Conservation (phyloP, 2,329 filamentous ascomycete genomes). For the Alternaria sp. region DNA sequence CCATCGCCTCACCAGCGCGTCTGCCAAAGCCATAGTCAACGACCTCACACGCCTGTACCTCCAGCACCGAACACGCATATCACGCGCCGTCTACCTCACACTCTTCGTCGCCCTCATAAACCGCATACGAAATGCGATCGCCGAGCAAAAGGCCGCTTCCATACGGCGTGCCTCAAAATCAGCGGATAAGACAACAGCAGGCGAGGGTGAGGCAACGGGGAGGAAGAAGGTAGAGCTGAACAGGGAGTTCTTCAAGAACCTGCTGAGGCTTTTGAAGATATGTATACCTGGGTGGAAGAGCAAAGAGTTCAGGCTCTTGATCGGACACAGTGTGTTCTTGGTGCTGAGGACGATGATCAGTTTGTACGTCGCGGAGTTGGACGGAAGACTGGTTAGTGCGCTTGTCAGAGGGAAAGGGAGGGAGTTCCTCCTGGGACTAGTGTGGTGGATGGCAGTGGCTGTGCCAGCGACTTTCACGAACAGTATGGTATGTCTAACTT, state of each 20-base stretch:
- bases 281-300: conserved; percentile 89
- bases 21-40: conserved; percentile 45
- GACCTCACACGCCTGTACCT: conserved; percentile 49
- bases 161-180: conserved; percentile 59
- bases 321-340: conserved; percentile 92
- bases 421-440: conserved; percentile 84
- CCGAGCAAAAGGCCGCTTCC: conserved; percentile 88
- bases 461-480: conserved; percentile 97
- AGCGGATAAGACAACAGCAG: conserved; percentile 46
- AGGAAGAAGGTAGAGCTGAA: conserved; percentile 91
- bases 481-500: conserved; percentile 75
- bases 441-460: conserved; percentile 99
- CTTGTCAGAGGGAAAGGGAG: conserved; percentile 89
- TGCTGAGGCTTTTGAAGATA: conserved; percentile 80
- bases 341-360: conserved; percentile 90
- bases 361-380: conserved; percentile 93
- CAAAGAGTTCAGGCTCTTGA: conserved; percentile 82
- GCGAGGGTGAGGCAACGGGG: conserved; percentile 46
- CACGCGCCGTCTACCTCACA: conserved; percentile 50
- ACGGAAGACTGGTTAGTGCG: conserved; percentile 89
- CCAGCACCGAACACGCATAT: conserved; percentile 49
- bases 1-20: conserved; percentile 37
- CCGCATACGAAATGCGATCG: conserved; percentile 87
- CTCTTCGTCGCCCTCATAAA: conserved; percentile 61
- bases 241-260: conserved; percentile 79